Base-by-base conservation (phyloP, 257 asterid species). In the Cinchona pubescens region DNA sequence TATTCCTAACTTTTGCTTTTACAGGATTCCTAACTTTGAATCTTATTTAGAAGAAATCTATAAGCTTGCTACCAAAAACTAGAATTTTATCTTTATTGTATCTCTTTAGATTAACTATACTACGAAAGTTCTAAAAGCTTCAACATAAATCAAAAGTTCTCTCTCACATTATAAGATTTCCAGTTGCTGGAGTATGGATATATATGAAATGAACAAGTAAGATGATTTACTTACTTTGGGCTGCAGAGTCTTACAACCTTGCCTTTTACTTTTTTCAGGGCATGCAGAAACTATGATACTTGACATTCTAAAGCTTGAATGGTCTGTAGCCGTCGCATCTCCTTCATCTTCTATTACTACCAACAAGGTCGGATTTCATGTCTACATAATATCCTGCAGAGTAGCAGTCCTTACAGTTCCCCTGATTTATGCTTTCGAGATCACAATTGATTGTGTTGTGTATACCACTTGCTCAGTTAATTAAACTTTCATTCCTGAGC, bases 231-330 rank as follows among this genome's bases (percentile, higher is more conserved):
- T 12, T 66, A 34, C 27, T 16, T 8, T 66, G 27, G 71, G 30
- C 51, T 65, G 18, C 71, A 38, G 2, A 53, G 19, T 67, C 55
- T 67, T 42, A 40, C 13, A 18, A 37, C 38, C 27, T 53, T 53
- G 21, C 42, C 34, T 55, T 71, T 37, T 55, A 69, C 65, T 62
- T 67, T 78, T 69, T 75, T 67, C 92, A 95, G 99, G 97, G 68
- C 90, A 92, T 83, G 81, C 91, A 0, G 99, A 95, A 87, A 95
- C 98, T 62, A 75, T 91, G 78, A 79, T 88, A 75, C 91, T 92
- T 84, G 99, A 95, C 83, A 90, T 95, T 80, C 72, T 95, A 73
- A 92, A 90, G 84, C 89, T 84, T 73, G 97, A 93, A 84, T 95
- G 99, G 98, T 91, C 98, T 75, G 80, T 90, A 75, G 91, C 92